These are phyloP conservation scores for Pichia manshurica DNA, from an alignment of 805 yeast species.

Conservation along the genomic window DNA sequence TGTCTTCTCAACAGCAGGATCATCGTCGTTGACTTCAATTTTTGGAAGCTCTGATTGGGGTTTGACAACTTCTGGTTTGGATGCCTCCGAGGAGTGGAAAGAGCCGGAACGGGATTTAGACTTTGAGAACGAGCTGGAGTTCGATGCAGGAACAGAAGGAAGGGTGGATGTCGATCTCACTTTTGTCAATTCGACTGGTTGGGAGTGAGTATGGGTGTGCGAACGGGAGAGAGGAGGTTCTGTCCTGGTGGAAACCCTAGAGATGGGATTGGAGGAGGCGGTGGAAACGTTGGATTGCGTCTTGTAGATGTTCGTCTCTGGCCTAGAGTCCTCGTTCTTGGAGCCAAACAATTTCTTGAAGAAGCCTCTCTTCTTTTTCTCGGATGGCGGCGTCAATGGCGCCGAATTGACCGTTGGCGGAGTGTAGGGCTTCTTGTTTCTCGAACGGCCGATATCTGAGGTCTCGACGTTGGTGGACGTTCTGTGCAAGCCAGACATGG, in stretches of 20 bases:
- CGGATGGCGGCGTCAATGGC: constrained; percentile 10
- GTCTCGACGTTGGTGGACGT: constrained; percentile 28
- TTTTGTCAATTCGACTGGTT: neutral
- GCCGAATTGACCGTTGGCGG: neutral
- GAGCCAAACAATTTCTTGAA: constrained; percentile 27
- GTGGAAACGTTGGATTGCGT: constrained; percentile 8
- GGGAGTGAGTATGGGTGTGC: neutral
- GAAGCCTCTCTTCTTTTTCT: constrained; percentile 20
- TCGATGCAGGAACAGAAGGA: neutral
- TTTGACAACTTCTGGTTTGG: neutral
- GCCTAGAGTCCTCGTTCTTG: constrained; percentile 16
- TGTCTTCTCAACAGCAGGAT: neutral
- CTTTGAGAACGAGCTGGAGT: neutral
- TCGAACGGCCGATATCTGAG: constrained; percentile 12
- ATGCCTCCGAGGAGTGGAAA: neutral
- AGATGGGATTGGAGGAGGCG: neutral
- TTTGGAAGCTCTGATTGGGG: neutral
- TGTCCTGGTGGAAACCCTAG: neutral
- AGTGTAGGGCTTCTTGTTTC: neutral
- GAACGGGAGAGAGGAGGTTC: neutral
- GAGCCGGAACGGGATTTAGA: neutral
- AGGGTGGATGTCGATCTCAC: neutral
- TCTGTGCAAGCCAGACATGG: constrained; percentile 17
- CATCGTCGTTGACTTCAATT: neutral
- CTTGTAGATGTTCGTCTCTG: constrained; percentile 5